Base-by-base conservation (phyloP, 2,329 filamentous ascomycete genomes). In the Beauveria australis region DNA sequence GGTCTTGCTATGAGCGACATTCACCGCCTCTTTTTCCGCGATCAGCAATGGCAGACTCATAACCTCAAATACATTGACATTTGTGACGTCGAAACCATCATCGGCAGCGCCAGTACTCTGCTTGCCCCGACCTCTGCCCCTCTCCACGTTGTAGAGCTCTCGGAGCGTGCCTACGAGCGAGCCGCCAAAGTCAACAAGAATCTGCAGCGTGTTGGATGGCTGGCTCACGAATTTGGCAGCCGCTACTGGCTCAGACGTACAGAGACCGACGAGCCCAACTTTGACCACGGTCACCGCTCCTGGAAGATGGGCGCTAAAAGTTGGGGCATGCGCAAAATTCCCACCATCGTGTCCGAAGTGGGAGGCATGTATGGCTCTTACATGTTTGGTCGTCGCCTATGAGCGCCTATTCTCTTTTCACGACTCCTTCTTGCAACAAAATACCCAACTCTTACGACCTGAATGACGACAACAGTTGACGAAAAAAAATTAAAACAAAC, bases 261-360 rank as follows among this genome's bases (percentile, higher is more conserved):
- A 65, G 74, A 78, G 61, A 67, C 69, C 14, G 68, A 74, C 41
- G 72, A 67, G 54, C 65, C 67, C 41, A 70, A 67, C 49, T 65
- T 68, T 52, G 75, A 77, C 63, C 71, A 73, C 59, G 71, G 76
- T 60, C 84, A 88, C 69, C 81, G 86, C 66, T 75, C 77, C 67
- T 94, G 90, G 90, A 94, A 94, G 78, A 89, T 91, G 87, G 90
- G 90, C 37, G 89, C 89, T 53, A 83, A 85, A 67, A 89, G 86
- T 76, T 93, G 90, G 90, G 90, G 90, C 43, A 92, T 92, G 85
- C 82, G 89, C 64, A 94, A 97, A 76, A 82, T 97, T 47, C 95
- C 93, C n/a, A 88, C 97, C 66, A 91, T 89, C 28, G 85, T 86
- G 69, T 91, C 92, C 58, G 93, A 97, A 73, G 89, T 97, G 28